A percentile compares a stretch with the other conserved stretches of the same genome.
Conservation (phyloP, 805 yeast species). For the Candida fluviatilis region DNA sequence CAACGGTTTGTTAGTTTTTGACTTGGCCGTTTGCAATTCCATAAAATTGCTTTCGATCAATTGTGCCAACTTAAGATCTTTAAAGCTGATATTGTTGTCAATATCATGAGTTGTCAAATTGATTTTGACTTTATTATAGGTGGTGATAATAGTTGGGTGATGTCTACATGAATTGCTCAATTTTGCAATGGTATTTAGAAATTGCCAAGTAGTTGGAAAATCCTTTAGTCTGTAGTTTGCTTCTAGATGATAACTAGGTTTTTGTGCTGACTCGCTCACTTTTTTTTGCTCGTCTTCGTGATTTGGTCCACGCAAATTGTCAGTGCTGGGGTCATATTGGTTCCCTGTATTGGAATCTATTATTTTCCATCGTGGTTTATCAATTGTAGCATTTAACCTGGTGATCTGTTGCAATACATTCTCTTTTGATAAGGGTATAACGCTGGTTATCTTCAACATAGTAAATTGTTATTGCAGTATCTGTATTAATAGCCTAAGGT, state of each 20-base stretch:
- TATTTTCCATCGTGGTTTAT: not conserved
- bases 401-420: not conserved
- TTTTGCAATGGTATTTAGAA: slow-evolving; percentile 54
- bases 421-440: not conserved
- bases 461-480: no score
- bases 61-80: slow-evolving; percentile 57
- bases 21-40: not conserved
- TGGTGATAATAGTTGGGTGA: slow-evolving; percentile 66
- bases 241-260: no score
- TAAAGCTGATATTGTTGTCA: slow-evolving; percentile 42
- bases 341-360: not conserved
- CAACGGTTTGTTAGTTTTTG: not conserved
- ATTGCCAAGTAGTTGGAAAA: slow-evolving; percentile 65
- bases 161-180: slow-evolving; percentile 58
- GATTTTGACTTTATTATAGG: slow-evolving; percentile 55
- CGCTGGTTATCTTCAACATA: slow-evolving; percentile 1
- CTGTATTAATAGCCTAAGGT: no score
- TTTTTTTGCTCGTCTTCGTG: no score
- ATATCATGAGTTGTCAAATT: slow-evolving; percentile 65
- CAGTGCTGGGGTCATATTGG: no score
- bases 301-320: no score
- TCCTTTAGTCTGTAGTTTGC: slow-evolving; percentile 34
- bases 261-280: no score
- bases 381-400: not conserved
- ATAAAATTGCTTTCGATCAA: slow-evolving; percentile 16